Percentiles rank a stretch among this genome's conserved stretches.
phyloP scores from a whole-genome alignment of 345 rosid genomes.

The Eucalyptus shirleyi region DNA sequence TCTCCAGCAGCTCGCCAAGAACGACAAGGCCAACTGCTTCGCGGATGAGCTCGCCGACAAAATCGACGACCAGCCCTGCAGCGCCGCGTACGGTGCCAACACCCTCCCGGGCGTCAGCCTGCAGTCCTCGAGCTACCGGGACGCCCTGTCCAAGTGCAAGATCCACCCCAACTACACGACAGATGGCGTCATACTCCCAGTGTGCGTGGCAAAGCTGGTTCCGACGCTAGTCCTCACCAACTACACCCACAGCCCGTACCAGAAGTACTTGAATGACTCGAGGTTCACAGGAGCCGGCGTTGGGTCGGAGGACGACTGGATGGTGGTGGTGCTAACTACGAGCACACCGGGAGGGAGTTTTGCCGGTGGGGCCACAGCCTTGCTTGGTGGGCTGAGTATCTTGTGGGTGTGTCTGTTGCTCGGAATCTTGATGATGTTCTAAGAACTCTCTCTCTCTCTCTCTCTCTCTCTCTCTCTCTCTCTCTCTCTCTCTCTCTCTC shows the following conservation, averaged over 20 bases:
- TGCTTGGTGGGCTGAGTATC: not conserved
- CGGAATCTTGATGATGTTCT: not conserved
- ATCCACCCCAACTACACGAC: conserved; percentile 35
- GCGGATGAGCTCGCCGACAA: conserved; percentile 50
- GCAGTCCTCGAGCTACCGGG: conserved; percentile 22
- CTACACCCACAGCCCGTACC: conserved; percentile 43
- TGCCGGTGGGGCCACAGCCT: conserved; percentile 3
- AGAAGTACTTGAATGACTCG: conserved; percentile 46
- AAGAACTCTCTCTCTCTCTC: not conserved
- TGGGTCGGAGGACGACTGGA: conserved; percentile 71
- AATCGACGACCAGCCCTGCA: conserved; percentile 41
- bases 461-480: no score
- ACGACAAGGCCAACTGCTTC: conserved; percentile 46
- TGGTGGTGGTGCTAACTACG: conserved; percentile 46
- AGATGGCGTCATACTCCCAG: conserved; percentile 51
- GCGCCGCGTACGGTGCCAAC: not conserved
- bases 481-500: no score
- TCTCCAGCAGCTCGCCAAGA: conserved; percentile 31
- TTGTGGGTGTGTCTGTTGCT: not conserved
- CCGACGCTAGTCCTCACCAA: conserved; percentile 59
- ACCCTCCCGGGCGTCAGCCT: conserved; percentile 5
- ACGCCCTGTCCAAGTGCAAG: conserved; percentile 38
- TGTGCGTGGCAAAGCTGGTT: conserved; percentile 43
- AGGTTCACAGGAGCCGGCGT: conserved; percentile 46
- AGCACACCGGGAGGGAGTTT: conserved; percentile 37